Percentiles rank a stretch among this genome's conserved stretches.
These are phyloP conservation scores for Sporothrix inflata DNA, from an alignment of 2,329 filamentous ascomycete species.

Conservation along the genomic window DNA sequence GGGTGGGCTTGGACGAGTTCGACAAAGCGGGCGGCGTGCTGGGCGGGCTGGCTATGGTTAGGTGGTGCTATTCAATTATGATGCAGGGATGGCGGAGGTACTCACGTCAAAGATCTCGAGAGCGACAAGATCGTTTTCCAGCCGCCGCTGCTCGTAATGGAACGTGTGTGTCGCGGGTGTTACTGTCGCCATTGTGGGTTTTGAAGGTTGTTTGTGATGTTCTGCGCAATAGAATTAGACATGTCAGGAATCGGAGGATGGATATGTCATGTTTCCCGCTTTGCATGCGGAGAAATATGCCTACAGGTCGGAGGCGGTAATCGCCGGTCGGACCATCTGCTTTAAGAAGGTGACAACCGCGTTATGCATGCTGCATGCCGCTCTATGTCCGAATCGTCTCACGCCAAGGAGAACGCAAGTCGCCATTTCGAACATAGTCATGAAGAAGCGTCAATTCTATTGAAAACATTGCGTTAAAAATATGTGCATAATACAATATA, in stretches of 20 bases:
- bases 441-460: no score
- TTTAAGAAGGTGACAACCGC: neutral
- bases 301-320: neutral
- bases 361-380: neutral
- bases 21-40: slow-evolving; percentile 5
- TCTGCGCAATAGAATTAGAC: no score
- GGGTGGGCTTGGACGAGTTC: neutral
- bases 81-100: neutral
- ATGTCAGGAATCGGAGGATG: no score
- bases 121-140: slow-evolving; percentile 4
- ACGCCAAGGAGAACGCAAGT: no score
- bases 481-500: no score
- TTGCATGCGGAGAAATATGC: no score
- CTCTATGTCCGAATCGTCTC: neutral
- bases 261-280: neutral
- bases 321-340: neutral
- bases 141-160: neutral
- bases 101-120: slow-evolving; percentile 17
- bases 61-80: neutral
- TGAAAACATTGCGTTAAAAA: no score
- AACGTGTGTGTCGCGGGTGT: neutral
- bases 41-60: neutral
- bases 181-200: neutral
- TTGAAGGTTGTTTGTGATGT: neutral
- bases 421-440: no score